Base-by-base conservation (phyloP, 306 rosid species). In the Prunus campanulata region DNA sequence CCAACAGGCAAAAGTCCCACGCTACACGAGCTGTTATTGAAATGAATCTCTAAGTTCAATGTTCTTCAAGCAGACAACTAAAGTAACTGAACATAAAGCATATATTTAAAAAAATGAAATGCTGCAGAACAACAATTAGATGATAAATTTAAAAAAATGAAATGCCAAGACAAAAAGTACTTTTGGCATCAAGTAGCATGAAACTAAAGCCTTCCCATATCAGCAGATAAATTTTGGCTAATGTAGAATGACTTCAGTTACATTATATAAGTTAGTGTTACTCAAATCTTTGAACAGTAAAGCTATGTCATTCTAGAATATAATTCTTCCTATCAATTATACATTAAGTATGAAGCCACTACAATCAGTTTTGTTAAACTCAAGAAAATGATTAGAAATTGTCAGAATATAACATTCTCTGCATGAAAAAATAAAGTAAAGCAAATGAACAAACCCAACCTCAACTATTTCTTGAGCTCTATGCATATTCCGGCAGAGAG, bases 391-490 rank as follows among this genome's bases (percentile, higher is more conserved):
- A 1, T 12, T 49, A 71, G n/a, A 25, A 72, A 29, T 30, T 24
- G 22, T 24, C 51, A 6, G n/a, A 76, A 59, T 2, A 55, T 22
- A 20, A 57, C 48, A 52, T 57, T 76, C 55, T 32, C 14, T 72
- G 15, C 55, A 7, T 1, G 25, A 59, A 39, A 67, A 16, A 11
- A 66, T 39, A 70, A 39, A 35, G 22, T 10, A 49, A 52, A 65
- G 14, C 22, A 7, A 46, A 55, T 24, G 30, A 42, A 72, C 57
- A 74, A 75, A 81, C 47, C 82, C 47, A 75, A 93, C 98, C 97
- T 91, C 92, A n/a, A 91, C 76, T 72, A 93, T 91, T 81, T 93
- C 93, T 54, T 83, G 85, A 42, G 98, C 98, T 90, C 98, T 89
- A 79, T 87, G 93, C 96, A 93, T 90, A 77, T 93, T 93, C 85